Base-by-base conservation (phyloP, 257 asterid species). In the Fraxinus cuspidata region DNA sequence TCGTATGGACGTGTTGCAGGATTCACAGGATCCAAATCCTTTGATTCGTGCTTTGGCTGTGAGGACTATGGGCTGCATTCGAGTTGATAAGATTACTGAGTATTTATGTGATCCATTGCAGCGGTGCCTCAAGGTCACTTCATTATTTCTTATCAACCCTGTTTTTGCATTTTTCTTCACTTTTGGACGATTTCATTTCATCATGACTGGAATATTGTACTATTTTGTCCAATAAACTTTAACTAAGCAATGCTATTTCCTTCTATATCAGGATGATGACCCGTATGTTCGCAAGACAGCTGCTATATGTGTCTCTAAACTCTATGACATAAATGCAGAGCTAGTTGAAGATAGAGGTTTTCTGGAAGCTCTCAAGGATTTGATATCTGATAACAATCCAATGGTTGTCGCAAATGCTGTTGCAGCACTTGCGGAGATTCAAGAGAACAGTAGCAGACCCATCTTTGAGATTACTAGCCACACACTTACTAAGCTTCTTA, bases 361-460 rank as follows among this genome's bases (percentile, higher is more conserved):
- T 85, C 86, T 94, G 85, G 98, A 93, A 81, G 99, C 96, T 80
- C 97, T 96, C 78, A 94, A 92, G 90, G 99, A 96, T 86, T 90
- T 96, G 79, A 96, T 96, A 88, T 94, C 99, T 63, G 99, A 96
- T 89, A 96, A 96, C 83, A 96, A 96, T 64, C 99, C 99, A 29
- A 96, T 96, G 99, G 99, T 96, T 80, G 99, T 96, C 56, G 99
- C 99, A 63, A 96, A 96, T 83, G 99, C 99, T 79, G 97, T 96
- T 77, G 99, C 99, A 31, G 92, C 99, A 78, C 97, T 96, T 83
- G 96, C 98, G 2, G 99, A 96, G 88, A 93, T 96, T 87, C 99
- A 96, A 86, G 99, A 96, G 82, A 87, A 80, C 85, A 92, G 97
- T 83, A 87, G 90, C 86, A 89, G 82, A 72, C 97, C 97, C 81